Conservation (phyloP, 805 yeast genomes). For the Teunomyces funiuensis region DNA sequence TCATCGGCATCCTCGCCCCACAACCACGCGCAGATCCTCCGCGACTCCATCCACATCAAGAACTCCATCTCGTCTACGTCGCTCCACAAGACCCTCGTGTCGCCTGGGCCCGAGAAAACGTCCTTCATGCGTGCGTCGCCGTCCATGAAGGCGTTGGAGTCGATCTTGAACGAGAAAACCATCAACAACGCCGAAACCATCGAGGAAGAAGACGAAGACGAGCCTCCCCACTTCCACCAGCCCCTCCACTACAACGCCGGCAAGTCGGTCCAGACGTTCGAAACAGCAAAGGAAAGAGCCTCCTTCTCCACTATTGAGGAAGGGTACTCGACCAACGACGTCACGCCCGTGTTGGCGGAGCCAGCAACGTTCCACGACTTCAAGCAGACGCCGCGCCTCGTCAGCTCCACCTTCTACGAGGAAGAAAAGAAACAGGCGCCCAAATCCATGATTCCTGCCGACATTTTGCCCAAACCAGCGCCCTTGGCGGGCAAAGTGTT, state of each 20-base stretch:
- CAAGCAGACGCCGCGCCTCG: slow-evolving; percentile 6
- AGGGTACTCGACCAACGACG: slow-evolving; percentile 19
- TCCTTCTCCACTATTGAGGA: slow-evolving; percentile 23
- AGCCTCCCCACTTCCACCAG: not conserved
- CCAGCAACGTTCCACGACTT: slow-evolving; percentile 25
- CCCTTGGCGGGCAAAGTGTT: not conserved
- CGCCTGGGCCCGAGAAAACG: slow-evolving; percentile 14
- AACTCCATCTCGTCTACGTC: slow-evolving; percentile 26
- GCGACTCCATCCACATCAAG: slow-evolving; percentile 27
- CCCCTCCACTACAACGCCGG: slow-evolving; percentile 8
- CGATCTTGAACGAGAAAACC: slow-evolving; percentile 23
- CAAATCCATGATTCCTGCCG: slow-evolving; percentile 3
- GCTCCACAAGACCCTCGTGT: slow-evolving; percentile 12
- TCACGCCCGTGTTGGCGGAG: slow-evolving; percentile 25
- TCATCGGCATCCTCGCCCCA: slow-evolving; percentile 25
- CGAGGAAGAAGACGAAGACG: slow-evolving; percentile 20
- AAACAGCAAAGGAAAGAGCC: slow-evolving; percentile 23
- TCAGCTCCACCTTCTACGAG: slow-evolving; percentile 20
- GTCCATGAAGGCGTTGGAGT: slow-evolving; percentile 41
- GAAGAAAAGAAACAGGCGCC: slow-evolving; percentile 7
- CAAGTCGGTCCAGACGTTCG: slow-evolving; percentile 26
- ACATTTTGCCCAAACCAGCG: not conserved
- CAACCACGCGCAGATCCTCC: slow-evolving; percentile 25
- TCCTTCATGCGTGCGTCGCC: slow-evolving; percentile 39
- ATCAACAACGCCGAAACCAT: slow-evolving; percentile 2